Evolutionary conservation across 2,329 filamentous ascomycete species (phyloP).

Genomic region (Thelonectria discophora): DNA sequence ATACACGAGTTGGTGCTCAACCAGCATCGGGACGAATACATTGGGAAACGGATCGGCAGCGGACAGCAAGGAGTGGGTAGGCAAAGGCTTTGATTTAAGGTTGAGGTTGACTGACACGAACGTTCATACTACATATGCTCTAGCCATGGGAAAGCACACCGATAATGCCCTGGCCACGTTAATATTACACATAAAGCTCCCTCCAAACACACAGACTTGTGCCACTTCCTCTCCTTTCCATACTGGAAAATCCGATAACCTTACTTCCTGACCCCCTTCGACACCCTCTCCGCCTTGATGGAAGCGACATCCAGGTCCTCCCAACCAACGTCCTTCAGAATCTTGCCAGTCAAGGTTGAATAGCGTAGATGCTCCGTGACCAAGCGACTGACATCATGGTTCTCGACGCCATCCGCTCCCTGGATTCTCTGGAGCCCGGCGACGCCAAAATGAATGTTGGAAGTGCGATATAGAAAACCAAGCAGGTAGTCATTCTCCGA

Average conservation of each 20-base stretch:
- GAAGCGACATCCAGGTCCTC: conserved; percentile 65
- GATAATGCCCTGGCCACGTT: conserved; percentile 29
- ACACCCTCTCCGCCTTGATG: conserved; percentile 39
- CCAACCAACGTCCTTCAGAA: conserved; percentile 73
- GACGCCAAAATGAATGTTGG: conserved; percentile 82
- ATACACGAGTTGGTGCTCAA: conserved; percentile 26
- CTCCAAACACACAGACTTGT: conserved; percentile 4
- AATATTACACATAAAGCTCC: conserved; percentile 36
- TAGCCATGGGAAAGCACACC: conserved; percentile 22
- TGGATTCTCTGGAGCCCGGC: conserved; percentile 82
- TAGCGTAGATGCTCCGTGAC: conserved; percentile 77
- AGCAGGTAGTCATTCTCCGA: conserved; percentile 89
- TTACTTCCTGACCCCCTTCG: conserved; percentile 21
- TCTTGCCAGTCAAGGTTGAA: conserved; percentile 70
- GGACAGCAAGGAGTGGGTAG: conserved; percentile 15
- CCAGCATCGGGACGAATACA: conserved; percentile 25
- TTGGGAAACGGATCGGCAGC: conserved; percentile 22
- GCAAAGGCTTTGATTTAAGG: conserved; percentile 1
- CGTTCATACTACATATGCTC: conserved; percentile 25
- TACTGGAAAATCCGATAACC: conserved; percentile 9
- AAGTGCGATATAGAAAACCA: conserved; percentile 85
- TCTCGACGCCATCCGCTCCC: conserved; percentile 72
- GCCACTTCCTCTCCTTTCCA: not conserved
- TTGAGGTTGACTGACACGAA: conserved; percentile 18
- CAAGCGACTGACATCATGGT: conserved; percentile 71